Conservation (phyloP, 306 rosid genomes). For the Ziziphus jujuba region DNA sequence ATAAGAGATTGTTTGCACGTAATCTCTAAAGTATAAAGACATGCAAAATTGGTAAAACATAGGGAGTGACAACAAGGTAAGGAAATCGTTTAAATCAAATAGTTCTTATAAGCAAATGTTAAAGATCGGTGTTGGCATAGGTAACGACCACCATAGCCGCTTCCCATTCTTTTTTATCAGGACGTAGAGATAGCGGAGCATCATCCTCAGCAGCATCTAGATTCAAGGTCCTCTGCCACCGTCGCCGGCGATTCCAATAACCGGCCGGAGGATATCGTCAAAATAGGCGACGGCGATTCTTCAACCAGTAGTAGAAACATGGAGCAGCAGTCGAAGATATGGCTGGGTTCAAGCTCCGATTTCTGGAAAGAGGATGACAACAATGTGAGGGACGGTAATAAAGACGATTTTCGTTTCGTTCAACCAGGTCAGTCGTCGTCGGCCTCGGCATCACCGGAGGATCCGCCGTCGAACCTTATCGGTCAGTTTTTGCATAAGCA, state of each 20-base stretch:
- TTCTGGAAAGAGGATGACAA: slow-evolving; percentile 38
- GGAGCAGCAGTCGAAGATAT: neutral
- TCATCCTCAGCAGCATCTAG: neutral
- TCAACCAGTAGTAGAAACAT: neutral
- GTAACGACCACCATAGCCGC: neutral
- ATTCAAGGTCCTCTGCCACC: slow-evolving; percentile 16
- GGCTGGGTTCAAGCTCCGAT: slow-evolving; percentile 61
- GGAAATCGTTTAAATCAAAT: slow-evolving; percentile 58
- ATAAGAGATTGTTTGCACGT: too few species aligned
- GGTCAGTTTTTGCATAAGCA: slow-evolving; percentile 71
- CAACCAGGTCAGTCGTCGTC: slow-evolving; percentile 29
- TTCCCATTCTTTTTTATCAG: slow-evolving; percentile 61
- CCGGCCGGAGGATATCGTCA: slow-evolving; percentile 49
- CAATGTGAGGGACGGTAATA: neutral
- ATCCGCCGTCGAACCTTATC: slow-evolving; percentile 80
- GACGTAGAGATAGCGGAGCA: neutral
- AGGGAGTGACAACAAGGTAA: too few species aligned
- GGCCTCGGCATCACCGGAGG: slow-evolving; percentile 42
- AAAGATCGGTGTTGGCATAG: slow-evolving; percentile 35
- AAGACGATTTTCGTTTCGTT: slow-evolving; percentile 46
- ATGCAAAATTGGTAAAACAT: too few species aligned
- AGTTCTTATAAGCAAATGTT: slow-evolving; percentile 34
- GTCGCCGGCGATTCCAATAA: neutral
- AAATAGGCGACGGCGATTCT: slow-evolving; percentile 46
- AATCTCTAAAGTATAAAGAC: too few species aligned